Evolutionary conservation across 305 asterid species (phyloP).

Genomic region (Fraxinus nigra): DNA sequence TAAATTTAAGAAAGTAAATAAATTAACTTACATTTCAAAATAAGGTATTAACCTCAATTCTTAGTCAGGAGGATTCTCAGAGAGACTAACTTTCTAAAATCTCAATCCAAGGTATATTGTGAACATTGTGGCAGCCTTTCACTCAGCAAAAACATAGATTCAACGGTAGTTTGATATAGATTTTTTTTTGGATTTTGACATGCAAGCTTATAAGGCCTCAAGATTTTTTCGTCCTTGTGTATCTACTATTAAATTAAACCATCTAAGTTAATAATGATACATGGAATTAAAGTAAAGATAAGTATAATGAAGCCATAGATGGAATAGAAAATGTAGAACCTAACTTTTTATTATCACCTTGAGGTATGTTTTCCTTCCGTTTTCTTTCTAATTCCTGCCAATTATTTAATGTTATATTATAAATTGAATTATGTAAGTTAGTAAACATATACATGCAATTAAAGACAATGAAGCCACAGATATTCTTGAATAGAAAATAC

Average conservation of each 20-base stretch:
- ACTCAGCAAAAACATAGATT: neutral
- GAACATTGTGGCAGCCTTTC: neutral
- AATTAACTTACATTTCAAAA: too few species aligned
- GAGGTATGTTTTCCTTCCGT: neutral
- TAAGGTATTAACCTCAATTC: neutral
- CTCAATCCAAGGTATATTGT: neutral
- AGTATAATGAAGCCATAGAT: neutral
- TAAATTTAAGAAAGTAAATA: neutral
- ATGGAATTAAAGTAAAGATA: neutral
- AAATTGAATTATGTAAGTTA: neutral
- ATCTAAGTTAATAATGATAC: neutral
- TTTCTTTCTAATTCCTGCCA: neutral
- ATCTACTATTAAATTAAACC: neutral
- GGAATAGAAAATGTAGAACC: neutral
- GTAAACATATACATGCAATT: neutral
- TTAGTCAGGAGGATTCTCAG: neutral
- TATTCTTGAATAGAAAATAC: neutral
- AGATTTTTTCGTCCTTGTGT: neutral
- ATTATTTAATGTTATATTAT: neutral
- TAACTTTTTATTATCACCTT: neutral
- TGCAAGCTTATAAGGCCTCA: neutral
- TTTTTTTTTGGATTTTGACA: neutral
- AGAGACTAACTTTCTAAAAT: neutral
- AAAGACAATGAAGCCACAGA: neutral
- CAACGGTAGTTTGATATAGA: neutral